A percentile compares a stretch with the other conserved stretches of the same genome.
Conservation (phyloP, 805 yeast genomes). For the Barnettozyma salicaria region DNA sequence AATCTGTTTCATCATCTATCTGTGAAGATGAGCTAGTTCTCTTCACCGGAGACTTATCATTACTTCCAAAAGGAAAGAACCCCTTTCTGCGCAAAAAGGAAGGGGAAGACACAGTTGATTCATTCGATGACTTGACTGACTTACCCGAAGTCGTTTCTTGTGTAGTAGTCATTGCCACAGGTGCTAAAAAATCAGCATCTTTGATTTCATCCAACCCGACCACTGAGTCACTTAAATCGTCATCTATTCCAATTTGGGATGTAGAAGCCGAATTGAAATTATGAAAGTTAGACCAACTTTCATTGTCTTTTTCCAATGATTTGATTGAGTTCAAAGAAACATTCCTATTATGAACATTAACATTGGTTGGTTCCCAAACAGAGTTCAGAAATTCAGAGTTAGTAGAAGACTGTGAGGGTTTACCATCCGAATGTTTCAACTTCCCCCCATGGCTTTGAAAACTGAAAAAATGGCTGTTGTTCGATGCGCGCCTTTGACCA, state of each 20-base stretch:
- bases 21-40: constrained; percentile 13
- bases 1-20: constrained; percentile 13
- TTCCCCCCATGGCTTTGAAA: constrained; percentile 1
- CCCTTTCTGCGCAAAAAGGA: constrained; percentile 32
- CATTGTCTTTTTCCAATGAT: constrained; percentile 14
- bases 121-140: constrained; percentile 17
- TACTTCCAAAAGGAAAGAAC: constrained; percentile 32
- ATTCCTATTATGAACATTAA: constrained; percentile 12
- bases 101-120: constrained; percentile 28
- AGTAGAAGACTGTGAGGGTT: background rate
- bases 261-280: constrained; percentile 1
- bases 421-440: background rate
- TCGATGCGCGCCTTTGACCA: background rate
- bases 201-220: background rate
- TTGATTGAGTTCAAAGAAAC: constrained; percentile 13
- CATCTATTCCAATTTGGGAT: too few species aligned
- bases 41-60: constrained; percentile 21
- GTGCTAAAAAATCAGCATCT: constrained; percentile 8
- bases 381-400: constrained; percentile 9
- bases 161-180: constrained; percentile 18
- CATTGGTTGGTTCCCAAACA: constrained; percentile 8
- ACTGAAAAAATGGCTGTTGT: constrained; percentile 3
- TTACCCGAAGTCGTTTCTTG: constrained; percentile 14
- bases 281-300: constrained; percentile 19
- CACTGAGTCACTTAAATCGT: too few species aligned